Percentiles rank a stretch among this genome's conserved stretches.
phyloP scores from a whole-genome alignment of 768 basidiomycete genomes.

The Tricholoma matsutake region DNA sequence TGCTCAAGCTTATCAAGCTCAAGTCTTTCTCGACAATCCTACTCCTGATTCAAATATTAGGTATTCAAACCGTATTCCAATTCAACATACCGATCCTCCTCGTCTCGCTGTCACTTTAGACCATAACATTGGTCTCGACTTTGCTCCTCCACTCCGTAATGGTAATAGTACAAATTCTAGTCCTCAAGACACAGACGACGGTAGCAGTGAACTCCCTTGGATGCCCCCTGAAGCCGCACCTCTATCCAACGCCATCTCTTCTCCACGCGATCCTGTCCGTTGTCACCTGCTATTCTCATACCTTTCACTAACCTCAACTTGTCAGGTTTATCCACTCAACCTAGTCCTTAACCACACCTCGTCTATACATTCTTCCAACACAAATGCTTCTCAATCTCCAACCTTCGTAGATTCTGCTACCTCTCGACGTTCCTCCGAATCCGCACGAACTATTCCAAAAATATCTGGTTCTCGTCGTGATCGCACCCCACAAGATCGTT shows the following conservation, averaged over 20 bases:
- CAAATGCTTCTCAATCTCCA: slow-evolving; percentile 33
- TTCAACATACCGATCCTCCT: slow-evolving; percentile 28
- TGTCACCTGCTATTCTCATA: background rate
- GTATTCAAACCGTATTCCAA: slow-evolving; percentile 14
- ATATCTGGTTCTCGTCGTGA: slow-evolving; percentile 52
- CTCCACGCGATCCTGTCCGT: slow-evolving; percentile 11
- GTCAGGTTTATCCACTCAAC: slow-evolving; percentile 48
- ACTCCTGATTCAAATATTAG: slow-evolving; percentile 29
- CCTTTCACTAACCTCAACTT: slow-evolving; percentile 3
- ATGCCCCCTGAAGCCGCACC: slow-evolving; percentile 38
- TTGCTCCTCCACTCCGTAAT: slow-evolving; percentile 28
- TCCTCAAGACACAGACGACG: slow-evolving; percentile 44
- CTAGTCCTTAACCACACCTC: slow-evolving; percentile 43
- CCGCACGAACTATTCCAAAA: slow-evolving; percentile 57
- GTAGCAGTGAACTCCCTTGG: slow-evolving; percentile 61
- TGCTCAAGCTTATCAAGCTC: slow-evolving; percentile 79
- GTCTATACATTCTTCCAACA: slow-evolving; percentile 41
- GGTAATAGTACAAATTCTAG: slow-evolving; percentile 24
- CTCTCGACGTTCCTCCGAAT: slow-evolving; percentile 68
- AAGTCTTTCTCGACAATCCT: slow-evolving; percentile 55
- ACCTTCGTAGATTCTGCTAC: slow-evolving; percentile 19
- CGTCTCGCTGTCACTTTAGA: slow-evolving; percentile 44
- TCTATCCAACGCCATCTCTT: background rate
- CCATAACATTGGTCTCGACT: slow-evolving; percentile 59
- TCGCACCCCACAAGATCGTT: slow-evolving; percentile 61